These are phyloP conservation scores for Aulographum hederae DNA, from an alignment of 2,329 filamentous ascomycete genomes.

Conservation along the genomic window DNA sequence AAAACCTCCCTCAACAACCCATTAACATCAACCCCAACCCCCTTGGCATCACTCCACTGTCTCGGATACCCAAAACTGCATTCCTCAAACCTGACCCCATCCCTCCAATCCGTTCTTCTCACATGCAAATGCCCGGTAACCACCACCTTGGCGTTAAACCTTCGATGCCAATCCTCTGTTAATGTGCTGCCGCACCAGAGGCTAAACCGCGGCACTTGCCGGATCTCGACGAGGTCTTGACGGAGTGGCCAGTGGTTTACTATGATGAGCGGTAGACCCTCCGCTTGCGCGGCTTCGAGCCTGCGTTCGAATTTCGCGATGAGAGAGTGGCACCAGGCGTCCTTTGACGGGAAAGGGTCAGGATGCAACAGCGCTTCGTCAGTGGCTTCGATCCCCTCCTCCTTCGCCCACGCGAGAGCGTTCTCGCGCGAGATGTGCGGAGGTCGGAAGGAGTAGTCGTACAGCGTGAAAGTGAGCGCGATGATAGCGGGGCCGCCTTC, in stretches of 20 bases:
- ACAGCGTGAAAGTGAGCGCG: slow-evolving; percentile 38
- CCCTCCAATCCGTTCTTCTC: slow-evolving; percentile 26
- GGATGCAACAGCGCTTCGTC: slow-evolving; percentile 27
- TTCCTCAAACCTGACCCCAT: slow-evolving; percentile 27
- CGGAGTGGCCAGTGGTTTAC: slow-evolving; percentile 28
- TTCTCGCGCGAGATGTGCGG: slow-evolving; percentile 27
- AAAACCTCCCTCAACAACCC: slow-evolving; percentile 26
- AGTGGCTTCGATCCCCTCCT: slow-evolving; percentile 25
- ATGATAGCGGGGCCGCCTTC: slow-evolving; percentile 29
- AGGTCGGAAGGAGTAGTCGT: slow-evolving; percentile 41
- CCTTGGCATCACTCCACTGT: slow-evolving; percentile 24
- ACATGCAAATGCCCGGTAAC: slow-evolving; percentile 29
- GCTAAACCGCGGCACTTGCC: slow-evolving; percentile 22
- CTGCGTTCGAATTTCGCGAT: slow-evolving; percentile 21
- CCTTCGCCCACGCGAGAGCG: slow-evolving; percentile 27
- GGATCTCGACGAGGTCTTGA: slow-evolving; percentile 24
- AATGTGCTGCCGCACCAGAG: slow-evolving; percentile 29
- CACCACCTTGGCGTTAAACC: slow-evolving; percentile 27
- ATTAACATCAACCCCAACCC: slow-evolving; percentile 24
- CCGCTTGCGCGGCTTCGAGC: slow-evolving; percentile 16
- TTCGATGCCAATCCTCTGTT: slow-evolving; percentile 27
- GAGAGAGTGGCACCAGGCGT: slow-evolving; percentile 26
- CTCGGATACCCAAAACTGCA: slow-evolving; percentile 27
- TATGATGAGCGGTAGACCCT: slow-evolving; percentile 21
- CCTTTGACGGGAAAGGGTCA: slow-evolving; percentile 23